Base-by-base conservation (phyloP, 2,329 filamentous ascomycete genomes). In the Diplocarpon mali region DNA sequence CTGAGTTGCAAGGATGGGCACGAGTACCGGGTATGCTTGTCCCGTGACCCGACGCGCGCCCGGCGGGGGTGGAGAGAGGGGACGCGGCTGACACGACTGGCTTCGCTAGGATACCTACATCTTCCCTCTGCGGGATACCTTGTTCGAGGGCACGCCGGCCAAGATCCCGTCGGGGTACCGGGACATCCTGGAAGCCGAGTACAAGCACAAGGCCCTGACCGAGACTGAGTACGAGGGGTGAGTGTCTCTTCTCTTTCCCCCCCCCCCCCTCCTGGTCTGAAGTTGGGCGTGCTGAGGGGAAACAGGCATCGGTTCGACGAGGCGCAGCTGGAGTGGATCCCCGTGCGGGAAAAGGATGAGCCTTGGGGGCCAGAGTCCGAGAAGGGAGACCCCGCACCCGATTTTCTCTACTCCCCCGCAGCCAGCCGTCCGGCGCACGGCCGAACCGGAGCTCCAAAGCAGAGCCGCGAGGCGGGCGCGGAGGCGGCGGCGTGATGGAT, bases 111-210 rank as follows among this genome's bases (percentile, higher is more conserved):
- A 75, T 45, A 71, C 68, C 0, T 71, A 83, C 44, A 66, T 88
- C 10, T 85, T 78, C 56, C 83, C 83, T 0, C 65, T 88, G 57
- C 69, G 78, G n/a, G 72, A 78, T 48, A 83, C 78, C 1, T 71
- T 68, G 1, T 87, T 84, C 45, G 83, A 87, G 56, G 80, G 78
- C 0, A 71, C 78, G 0, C 66, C 71, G 0, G 80, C 73, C 37
- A 78, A 78, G 62, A 78, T 87, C 17, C 83, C 83, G 0, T 78
- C 71, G 54, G 64, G 67, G 7, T 82, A 78, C 56, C 69, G 72
- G 48, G 72, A 76, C 38, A 68, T 82, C 39, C 63, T 83, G 1
- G 65, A 66, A 15, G 67, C 73, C 9, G 77, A 82, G 55, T 83
- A 82, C 52, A 64, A 71, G 3, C 57, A 67, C 38, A 68, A 65